These are phyloP conservation scores for Stagonosporopsis rhizophila DNA, from an alignment of 2,329 filamentous ascomycete species.

Conservation along the genomic window DNA sequence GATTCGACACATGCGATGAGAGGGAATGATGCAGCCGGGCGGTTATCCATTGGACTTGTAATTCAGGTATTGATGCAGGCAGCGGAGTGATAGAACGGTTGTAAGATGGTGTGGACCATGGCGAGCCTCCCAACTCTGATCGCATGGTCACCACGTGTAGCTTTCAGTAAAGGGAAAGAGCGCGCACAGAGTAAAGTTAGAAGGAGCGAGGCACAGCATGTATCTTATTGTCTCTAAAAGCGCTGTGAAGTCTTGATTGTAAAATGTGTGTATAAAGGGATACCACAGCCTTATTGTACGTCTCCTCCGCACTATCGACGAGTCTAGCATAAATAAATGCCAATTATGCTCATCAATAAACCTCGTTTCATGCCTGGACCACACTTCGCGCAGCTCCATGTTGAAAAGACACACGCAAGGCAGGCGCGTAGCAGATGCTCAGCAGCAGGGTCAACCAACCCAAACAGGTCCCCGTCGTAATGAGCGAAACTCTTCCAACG, in stretches of 20 bases:
- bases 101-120: not conserved
- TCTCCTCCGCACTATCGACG: not conserved
- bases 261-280: not conserved
- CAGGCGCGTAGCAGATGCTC: not conserved
- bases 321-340: not conserved
- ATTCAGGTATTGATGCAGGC: not conserved
- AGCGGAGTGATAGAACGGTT: not conserved
- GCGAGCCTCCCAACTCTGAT: not conserved
- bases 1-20: constrained; percentile 39
- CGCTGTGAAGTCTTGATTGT: not conserved
- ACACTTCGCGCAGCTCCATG: not conserved
- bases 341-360: too few relatives aligned
- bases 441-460: not conserved
- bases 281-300: not conserved
- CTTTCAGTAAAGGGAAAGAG: not conserved
- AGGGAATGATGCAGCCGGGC: constrained; percentile 10
- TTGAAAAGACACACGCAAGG: not conserved
- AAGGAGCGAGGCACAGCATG: not conserved
- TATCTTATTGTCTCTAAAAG: not conserved
- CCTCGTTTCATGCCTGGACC: not conserved
- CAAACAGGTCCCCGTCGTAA: not conserved
- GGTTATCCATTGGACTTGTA: constrained; percentile 6
- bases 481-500: constrained; percentile 36
- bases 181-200: not conserved
- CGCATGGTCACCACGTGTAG: not conserved